These are phyloP conservation scores for Fistulifera solaris DNA, from an alignment of 108 stramenopile genomes.

Conservation along the genomic window DNA sequence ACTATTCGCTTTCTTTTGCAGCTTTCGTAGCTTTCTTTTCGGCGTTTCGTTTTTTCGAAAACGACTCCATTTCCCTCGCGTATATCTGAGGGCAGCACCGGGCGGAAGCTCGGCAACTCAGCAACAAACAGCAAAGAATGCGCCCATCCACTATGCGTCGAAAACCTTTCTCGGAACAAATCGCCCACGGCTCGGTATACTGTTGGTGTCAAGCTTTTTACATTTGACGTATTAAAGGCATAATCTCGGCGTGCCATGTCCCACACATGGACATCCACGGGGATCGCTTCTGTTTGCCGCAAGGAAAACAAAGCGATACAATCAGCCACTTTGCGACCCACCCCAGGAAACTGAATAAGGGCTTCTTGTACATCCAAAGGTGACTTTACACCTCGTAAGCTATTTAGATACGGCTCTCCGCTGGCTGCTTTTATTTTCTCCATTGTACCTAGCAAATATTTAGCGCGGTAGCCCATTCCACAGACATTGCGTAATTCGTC, in stretches of 20 bases:
- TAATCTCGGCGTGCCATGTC: conserved; percentile 90
- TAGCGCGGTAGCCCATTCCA: conserved; percentile 94
- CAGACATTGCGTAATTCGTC: conserved; percentile 57
- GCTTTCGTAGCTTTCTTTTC: background rate
- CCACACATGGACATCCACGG: conserved; percentile 97
- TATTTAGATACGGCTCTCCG: conserved; percentile 51
- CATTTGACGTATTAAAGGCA: conserved; percentile 34
- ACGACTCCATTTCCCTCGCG: conserved; percentile 58
- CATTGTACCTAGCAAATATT: conserved; percentile 79
- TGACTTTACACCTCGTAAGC: conserved; percentile 27
- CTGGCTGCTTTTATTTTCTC: conserved; percentile 39
- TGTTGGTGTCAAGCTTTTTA: conserved; percentile 88
- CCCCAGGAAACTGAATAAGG: conserved; percentile 73
- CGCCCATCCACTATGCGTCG: conserved; percentile 91
- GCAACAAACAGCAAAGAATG: conserved; percentile 98
- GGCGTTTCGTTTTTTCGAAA: background rate
- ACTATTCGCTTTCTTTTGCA: background rate
- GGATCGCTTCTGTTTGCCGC: conserved; percentile 79
- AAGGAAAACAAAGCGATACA: conserved; percentile 97
- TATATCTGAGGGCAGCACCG: conserved; percentile 51
- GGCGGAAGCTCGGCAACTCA: conserved; percentile 77
- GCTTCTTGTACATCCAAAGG: conserved; percentile 49
- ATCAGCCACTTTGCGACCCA: conserved; percentile 97
- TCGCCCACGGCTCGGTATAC: conserved; percentile 90
- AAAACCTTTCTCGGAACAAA: conserved; percentile 84